Base-by-base conservation (phyloP, 2,329 filamentous ascomycete genomes). In the Madurella mycetomatis region DNA sequence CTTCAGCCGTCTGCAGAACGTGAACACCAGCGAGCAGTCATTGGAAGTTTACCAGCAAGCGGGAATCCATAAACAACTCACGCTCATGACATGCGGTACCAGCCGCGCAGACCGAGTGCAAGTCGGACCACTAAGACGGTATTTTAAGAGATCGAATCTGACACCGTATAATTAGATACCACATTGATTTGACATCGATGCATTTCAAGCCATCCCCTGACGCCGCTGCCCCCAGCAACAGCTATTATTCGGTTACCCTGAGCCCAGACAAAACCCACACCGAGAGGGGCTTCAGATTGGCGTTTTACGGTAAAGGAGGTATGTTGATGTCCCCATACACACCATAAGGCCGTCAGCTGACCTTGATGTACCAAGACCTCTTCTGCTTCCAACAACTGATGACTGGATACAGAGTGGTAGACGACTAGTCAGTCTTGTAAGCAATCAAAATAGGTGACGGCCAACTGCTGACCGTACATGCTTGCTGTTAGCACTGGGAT, bases 371-470 rank as follows among this genome's bases (percentile, higher is more conserved):
- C n/a, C 25, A 43, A 49, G 56, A 53, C 18, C 50, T 58, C 2
- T 58, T 60, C 15, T 32, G 13, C n/a, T 58, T 58, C n/a, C 58
- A 60, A n/a, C 43, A 56, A 39, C 53, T 46, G 17, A 41, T 56
- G 18, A 60, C 56, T 1, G 58, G 58, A 4, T 60, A 54, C 49
- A 58, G 54, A 37, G 51, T 60, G 31, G 58, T 60, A 0, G 58
- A 60, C 45, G 50, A 60, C 42, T 47, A 53, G 53, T 60, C 9
- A 41, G 57, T 52, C 19, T 30, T 17, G 25, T 7, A 25, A 25
- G 3, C 3, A n/a, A 19, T 17, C 16, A 42, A 25, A 25, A 4
- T 3, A 7, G 4, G 25, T 25, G 25, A 25, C 7, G 25, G 7
- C 25, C 25, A 3, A 3, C 25, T 7, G 25, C 25, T 25, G 25